Percentiles rank a stretch among this genome's conserved stretches.
phyloP scores from a whole-genome alignment of 2,329 filamentous ascomycete genomes.

The Curvularia sp. region DNA sequence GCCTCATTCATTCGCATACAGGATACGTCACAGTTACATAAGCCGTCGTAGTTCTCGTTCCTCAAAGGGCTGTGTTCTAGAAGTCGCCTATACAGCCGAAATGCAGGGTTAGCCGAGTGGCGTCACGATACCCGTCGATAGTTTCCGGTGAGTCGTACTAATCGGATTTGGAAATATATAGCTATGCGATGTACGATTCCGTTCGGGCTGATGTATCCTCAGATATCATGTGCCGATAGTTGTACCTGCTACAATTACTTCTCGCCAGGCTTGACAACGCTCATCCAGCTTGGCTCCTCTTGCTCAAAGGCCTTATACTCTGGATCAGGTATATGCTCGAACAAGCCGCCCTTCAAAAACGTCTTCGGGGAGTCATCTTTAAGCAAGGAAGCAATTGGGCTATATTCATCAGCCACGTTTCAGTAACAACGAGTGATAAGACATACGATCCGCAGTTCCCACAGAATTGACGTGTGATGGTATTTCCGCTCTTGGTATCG shows the following conservation, averaged over 20 bases:
- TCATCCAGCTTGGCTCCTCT: conserved; percentile 34
- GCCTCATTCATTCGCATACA: neutral
- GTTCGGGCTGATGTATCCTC: neutral
- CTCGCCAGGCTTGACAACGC: conserved; percentile 11
- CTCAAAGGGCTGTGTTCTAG: neutral
- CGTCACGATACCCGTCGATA: too few relatives aligned
- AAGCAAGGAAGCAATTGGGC: conserved; percentile 31
- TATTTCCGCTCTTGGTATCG: conserved; percentile 39
- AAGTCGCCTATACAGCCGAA: neutral
- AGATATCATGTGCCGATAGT: neutral
- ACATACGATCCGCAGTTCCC: conserved; percentile 41
- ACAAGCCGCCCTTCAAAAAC: conserved; percentile 39
- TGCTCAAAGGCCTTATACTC: conserved; percentile 27
- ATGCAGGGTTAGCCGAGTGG: neutral
- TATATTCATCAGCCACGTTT: conserved; percentile 16
- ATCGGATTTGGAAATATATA: neutral
- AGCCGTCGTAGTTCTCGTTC: too few relatives aligned
- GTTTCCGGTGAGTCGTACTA: neutral
- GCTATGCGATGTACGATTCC: neutral
- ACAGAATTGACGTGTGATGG: conserved; percentile 39
- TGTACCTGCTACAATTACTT: neutral
- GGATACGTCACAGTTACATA: neutral
- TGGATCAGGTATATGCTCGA: conserved; percentile 31
- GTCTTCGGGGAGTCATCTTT: conserved; percentile 20
- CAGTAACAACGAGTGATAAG: neutral